Evolutionary conservation across 164 flowering plant species (phyloP).

Genomic region (Liquidambar formosana): DNA sequence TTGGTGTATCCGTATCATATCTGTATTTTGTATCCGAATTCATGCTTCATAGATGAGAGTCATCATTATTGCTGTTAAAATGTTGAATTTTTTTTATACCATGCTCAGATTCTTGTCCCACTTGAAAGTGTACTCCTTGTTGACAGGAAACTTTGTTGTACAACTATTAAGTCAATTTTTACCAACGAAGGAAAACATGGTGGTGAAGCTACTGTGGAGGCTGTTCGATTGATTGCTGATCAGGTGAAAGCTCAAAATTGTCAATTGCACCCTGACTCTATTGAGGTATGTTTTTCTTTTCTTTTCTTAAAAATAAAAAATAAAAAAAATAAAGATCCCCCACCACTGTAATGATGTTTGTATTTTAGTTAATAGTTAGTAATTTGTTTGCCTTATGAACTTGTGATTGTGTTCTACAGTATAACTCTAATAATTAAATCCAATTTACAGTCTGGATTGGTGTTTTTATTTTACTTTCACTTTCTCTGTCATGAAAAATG

Average conservation of each 20-base stretch:
- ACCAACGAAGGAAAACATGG: conserved; percentile 88
- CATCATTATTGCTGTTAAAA: not conserved
- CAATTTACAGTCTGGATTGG: not conserved
- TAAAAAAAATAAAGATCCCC: no score
- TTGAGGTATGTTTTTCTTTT: conserved; percentile 62
- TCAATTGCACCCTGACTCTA: conserved; percentile 82
- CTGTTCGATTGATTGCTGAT: conserved; percentile 76
- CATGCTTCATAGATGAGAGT: no score
- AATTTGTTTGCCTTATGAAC: not conserved
- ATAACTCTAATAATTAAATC: not conserved
- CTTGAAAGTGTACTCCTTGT: conserved; percentile 1
- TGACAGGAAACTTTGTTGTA: conserved; percentile 76
- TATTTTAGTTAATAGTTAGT: not conserved
- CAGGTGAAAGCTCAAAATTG: conserved; percentile 76
- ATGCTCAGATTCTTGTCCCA: not conserved
- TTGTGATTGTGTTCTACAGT: not conserved
- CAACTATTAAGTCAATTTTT: conserved; percentile 81
- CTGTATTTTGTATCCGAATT: no score
- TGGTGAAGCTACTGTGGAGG: conserved; percentile 87
- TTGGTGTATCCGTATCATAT: no score
- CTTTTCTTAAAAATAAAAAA: no score
- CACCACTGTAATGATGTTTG: not conserved
- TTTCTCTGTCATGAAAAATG: no score
- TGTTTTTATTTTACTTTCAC: no score
- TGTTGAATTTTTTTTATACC: not conserved